phyloP scores from a whole-genome alignment of 805 yeast species.

The Diddensiella caesifluorescens region DNA sequence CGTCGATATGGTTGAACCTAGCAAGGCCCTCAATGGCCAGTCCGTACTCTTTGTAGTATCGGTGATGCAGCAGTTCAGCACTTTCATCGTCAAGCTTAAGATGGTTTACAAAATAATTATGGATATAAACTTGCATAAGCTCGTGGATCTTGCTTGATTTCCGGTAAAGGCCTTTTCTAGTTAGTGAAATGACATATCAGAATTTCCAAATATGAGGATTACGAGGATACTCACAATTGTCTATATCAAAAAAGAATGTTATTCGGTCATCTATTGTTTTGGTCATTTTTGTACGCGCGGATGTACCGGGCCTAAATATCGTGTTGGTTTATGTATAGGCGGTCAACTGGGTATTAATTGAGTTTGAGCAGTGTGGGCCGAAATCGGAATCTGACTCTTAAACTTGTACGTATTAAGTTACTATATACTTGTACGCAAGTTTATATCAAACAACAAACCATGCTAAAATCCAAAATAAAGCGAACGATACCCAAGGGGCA shows the following conservation, averaged over 20 bases:
- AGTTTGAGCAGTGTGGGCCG: too few relatives aligned
- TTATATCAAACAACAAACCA: too few relatives aligned
- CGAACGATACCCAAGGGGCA: too few relatives aligned
- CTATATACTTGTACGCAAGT: too few relatives aligned
- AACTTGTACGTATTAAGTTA: too few relatives aligned
- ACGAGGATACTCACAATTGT: constrained; percentile 56
- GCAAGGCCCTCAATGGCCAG: constrained; percentile 87
- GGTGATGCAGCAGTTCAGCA: constrained; percentile 64
- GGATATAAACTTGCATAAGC: constrained; percentile 82
- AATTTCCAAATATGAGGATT: too few relatives aligned
- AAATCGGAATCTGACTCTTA: too few relatives aligned
- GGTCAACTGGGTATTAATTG: too few relatives aligned
- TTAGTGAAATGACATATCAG: not conserved
- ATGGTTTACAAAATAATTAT: constrained; percentile 65
- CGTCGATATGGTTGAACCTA: constrained; percentile 62
- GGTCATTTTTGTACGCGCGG: too few relatives aligned
- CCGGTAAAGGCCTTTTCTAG: constrained; percentile 47
- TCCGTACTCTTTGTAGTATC: constrained; percentile 83
- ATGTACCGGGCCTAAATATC: too few relatives aligned
- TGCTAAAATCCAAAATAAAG: too few relatives aligned
- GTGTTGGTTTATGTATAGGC: too few relatives aligned
- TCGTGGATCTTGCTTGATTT: constrained; percentile 74
- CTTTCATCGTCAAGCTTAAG: constrained; percentile 61
- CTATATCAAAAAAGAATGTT: constrained; percentile 82
- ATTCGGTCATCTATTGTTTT: not conserved